phyloP scores from a whole-genome alignment of 306 rosid genomes.

The Benincasa hispida region DNA sequence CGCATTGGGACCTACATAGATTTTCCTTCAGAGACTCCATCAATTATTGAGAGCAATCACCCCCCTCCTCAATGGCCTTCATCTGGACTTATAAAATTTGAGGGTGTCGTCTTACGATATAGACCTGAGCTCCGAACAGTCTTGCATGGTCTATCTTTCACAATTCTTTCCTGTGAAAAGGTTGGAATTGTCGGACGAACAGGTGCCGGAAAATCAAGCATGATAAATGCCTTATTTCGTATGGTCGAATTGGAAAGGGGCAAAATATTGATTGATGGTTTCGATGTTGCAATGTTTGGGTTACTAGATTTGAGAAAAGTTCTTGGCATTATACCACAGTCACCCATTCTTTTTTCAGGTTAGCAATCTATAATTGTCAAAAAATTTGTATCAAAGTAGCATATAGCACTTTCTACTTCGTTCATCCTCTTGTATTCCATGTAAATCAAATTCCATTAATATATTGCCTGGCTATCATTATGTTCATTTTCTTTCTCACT shows the following conservation, averaged over 20 bases:
- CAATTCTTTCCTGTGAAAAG: slow-evolving; percentile 26
- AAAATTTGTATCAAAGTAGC: background rate
- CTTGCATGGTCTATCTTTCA: slow-evolving; percentile 28
- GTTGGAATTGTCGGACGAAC: slow-evolving; percentile 44
- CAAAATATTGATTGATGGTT: slow-evolving; percentile 30
- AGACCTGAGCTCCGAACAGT: too few relatives aligned
- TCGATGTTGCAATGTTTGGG: slow-evolving; percentile 28
- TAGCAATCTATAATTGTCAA: background rate
- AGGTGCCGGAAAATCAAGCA: slow-evolving; percentile 41
- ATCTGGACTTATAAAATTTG: too few relatives aligned
- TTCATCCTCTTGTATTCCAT: background rate
- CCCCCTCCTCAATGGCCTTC: too few relatives aligned
- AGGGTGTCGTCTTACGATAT: too few relatives aligned
- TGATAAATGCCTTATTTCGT: slow-evolving; percentile 35
- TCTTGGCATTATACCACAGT: slow-evolving; percentile 39
- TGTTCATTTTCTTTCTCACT: background rate
- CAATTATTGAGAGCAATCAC: too few relatives aligned
- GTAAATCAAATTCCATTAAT: background rate
- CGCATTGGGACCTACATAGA: too few relatives aligned
- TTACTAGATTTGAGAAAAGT: slow-evolving; percentile 29
- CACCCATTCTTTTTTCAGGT: slow-evolving; percentile 43
- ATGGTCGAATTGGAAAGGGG: slow-evolving; percentile 43
- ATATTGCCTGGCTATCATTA: background rate
- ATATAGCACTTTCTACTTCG: background rate
- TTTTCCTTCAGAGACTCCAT: too few relatives aligned